Base-by-base conservation (phyloP, 2,329 filamentous ascomycete species). In the Cordyceps pruinosa region DNA sequence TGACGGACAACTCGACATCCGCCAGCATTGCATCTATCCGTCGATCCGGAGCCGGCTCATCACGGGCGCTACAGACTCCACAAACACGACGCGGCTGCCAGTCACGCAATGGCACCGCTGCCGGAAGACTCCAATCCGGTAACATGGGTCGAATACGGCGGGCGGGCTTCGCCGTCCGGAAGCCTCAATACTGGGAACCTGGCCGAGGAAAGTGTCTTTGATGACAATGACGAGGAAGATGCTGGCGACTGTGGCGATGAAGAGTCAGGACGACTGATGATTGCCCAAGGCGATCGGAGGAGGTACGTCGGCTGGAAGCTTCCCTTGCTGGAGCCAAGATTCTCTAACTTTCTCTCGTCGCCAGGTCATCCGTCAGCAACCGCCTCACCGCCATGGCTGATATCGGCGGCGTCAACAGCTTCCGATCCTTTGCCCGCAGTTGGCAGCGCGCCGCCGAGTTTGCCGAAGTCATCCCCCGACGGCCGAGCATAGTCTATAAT, bases 381-480 rank as follows among this genome's bases (percentile, higher is more conserved):
- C 77, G 78, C 34, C 71, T 89, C 35, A 73, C 80, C 26, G 76
- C 78, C 54, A 69, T 87, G 55, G 77, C 81, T 63, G 86, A 96
- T 60, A 86, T 89, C 48, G 94, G 93, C 62, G 93, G 93, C 51
- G 87, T 92, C 60, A 97, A 97, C 76, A 95, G 89, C 71, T 88
- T 97, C 65, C 87, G 94, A 67, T 96, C 92, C 66, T 97, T 97
- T 69, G 89, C 92, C 45, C 84, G 88, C 60, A 96, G 90, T 65
- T 96, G 91, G 88, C 90, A 93, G 72, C 86, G 93, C 69, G 93
- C 93, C 37, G 90, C 91, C 26, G 87, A 82, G 58, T 97, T 97
- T 71, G 82, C 85, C 61, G 92, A 97, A 70, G 89, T 96, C 63
- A 86, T 94, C 34, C 90, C 90, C 5, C 86, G 89, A 56, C 83